These are phyloP conservation scores for Drechslerella coelobrocha DNA, from an alignment of 2,329 filamentous ascomycete species.

Conservation along the genomic window DNA sequence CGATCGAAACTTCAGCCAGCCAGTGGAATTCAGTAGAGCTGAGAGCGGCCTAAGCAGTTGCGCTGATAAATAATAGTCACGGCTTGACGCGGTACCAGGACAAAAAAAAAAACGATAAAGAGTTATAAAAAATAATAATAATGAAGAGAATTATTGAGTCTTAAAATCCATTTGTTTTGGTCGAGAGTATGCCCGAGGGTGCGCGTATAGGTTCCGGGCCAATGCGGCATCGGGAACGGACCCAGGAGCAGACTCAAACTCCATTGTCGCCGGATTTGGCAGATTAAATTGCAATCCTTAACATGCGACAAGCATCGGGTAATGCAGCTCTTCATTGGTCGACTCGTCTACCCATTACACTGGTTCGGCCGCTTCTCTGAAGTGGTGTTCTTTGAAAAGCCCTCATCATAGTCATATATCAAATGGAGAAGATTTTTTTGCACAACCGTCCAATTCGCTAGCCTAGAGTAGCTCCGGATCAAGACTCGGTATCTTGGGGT, in stretches of 20 bases:
- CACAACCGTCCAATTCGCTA: neutral
- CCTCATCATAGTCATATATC: neutral
- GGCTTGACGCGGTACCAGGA: too few relatives aligned
- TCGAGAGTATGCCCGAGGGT: too few relatives aligned
- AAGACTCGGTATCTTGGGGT: too few relatives aligned
- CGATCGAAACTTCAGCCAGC: too few relatives aligned
- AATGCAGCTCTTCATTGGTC: slow-evolving; percentile 31
- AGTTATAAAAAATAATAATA: too few relatives aligned
- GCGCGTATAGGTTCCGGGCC: neutral
- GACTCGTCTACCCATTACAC: slow-evolving; percentile 29
- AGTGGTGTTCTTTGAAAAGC: neutral
- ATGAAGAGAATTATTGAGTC: too few relatives aligned
- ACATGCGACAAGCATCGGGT: slow-evolving; percentile 27
- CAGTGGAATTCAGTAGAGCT: too few relatives aligned
- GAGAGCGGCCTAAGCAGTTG: too few relatives aligned
- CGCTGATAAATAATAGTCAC: too few relatives aligned
- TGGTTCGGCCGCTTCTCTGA: slow-evolving; percentile 43
- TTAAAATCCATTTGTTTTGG: too few relatives aligned
- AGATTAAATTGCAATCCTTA: neutral
- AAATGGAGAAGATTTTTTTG: neutral
- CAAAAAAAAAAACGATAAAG: too few relatives aligned
- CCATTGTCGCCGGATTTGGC: slow-evolving; percentile 49
- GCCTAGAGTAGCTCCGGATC: slow-evolving; percentile 1
- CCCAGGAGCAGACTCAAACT: neutral
- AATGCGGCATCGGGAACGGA: neutral